These are phyloP conservation scores for Schrenkiella parvula DNA, from an alignment of 345 rosid genomes.

Conservation along the genomic window DNA sequence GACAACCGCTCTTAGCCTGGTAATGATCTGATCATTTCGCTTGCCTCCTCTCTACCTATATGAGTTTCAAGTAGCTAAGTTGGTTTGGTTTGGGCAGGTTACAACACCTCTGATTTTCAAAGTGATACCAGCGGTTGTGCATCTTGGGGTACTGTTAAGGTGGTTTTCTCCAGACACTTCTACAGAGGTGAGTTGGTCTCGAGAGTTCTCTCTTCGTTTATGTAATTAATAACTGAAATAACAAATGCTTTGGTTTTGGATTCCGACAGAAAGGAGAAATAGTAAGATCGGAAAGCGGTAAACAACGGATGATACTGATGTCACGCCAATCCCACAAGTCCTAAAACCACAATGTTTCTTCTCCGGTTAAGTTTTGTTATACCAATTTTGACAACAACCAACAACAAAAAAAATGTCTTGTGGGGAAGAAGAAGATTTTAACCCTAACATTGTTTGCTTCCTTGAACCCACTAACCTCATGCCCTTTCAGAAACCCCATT, in stretches of 20 bases:
- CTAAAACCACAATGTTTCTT: conserved; percentile 8
- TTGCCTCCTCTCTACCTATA: not conserved
- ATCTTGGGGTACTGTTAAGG: conserved; percentile 41
- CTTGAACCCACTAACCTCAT: not conserved
- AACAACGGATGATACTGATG: conserved; percentile 31
- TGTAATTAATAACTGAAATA: not conserved
- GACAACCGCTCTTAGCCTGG: conserved; percentile 86
- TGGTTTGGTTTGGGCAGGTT: conserved; percentile 32
- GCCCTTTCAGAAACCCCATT: not conserved
- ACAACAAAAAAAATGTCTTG: not conserved
- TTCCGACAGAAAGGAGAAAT: conserved; percentile 49
- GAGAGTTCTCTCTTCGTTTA: not conserved
- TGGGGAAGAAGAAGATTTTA: not conserved
- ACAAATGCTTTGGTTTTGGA: not conserved
- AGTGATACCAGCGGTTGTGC: conserved; percentile 45
- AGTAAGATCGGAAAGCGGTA: conserved; percentile 33
- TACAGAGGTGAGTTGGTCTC: conserved; percentile 34
- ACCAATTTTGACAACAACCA: conserved; percentile 1
- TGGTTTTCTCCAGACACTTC: conserved; percentile 48
- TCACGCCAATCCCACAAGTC: conserved; percentile 30
- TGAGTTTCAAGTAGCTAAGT: conserved; percentile 4
- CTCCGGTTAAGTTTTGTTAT: conserved; percentile 11
- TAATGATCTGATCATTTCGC: conserved; percentile 27
- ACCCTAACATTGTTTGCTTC: conserved; percentile 26
- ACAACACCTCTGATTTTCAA: conserved; percentile 53